Conservation (phyloP, 23 red algal species). For the Cyanidiococcus yangmingshanensis region DNA sequence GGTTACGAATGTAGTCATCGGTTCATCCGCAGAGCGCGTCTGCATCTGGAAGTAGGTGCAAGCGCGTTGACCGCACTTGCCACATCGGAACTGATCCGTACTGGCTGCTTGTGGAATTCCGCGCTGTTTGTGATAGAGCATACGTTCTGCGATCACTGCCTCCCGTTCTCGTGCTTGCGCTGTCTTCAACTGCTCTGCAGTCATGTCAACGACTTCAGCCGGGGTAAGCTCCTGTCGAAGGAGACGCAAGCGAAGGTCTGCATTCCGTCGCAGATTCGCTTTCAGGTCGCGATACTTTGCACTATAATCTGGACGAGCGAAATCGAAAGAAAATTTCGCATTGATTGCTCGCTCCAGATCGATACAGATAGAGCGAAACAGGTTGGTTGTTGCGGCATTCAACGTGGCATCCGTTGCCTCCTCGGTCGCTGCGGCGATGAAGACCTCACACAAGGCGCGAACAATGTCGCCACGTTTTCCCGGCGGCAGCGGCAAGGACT, state of each 20-base stretch:
- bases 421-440: background rate
- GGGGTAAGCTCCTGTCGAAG: slow-evolving; percentile 42
- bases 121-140: slow-evolving; percentile 59
- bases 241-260: slow-evolving; percentile 38
- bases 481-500: background rate
- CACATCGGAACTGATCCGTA: slow-evolving; percentile 85
- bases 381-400: background rate
- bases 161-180: slow-evolving; percentile 46
- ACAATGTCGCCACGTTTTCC: slow-evolving; percentile 16
- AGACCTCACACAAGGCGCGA: background rate
- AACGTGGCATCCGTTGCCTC: background rate
- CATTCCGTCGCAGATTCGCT: slow-evolving; percentile 73
- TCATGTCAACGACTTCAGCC: slow-evolving; percentile 54
- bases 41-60: slow-evolving; percentile 99
- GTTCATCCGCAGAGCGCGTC: slow-evolving; percentile 95
- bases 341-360: background rate
- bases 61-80: slow-evolving; percentile 82
- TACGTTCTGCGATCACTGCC: slow-evolving; percentile 46
- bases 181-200: slow-evolving; percentile 64
- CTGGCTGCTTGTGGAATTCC: slow-evolving; percentile 41
- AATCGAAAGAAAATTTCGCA: slow-evolving; percentile 13
- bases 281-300: slow-evolving; percentile 62
- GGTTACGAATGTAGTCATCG: slow-evolving; percentile 92
- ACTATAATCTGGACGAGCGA: slow-evolving; percentile 39
- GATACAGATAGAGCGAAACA: slow-evolving; percentile 3